Base-by-base conservation (phyloP, 208 protist species). In the Angomonas desouzai region DNA sequence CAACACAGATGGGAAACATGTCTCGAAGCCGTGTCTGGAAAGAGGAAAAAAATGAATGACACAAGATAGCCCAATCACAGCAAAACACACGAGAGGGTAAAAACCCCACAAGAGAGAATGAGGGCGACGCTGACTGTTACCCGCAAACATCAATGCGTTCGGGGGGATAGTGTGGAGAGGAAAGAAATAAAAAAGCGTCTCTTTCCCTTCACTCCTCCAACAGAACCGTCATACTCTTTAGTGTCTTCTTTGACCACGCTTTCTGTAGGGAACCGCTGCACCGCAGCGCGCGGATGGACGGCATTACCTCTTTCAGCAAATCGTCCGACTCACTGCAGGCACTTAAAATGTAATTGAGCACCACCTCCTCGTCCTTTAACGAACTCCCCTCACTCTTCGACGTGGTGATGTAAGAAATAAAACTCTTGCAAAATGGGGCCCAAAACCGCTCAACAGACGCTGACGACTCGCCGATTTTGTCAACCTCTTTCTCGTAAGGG, bases 321-420 rank as follows among this genome's bases (percentile, higher is more conserved):
- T 13, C 58, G 29, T 48, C 34, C 59, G 89, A 60, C 27, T 89
- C 83, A 34, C 83, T 78, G 48, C 87, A 93, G 1, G 80, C 76
- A 40, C 79, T 76, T 3, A 93, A 64, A 16, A 74, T 81, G n/a
- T 77, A 71, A 36, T 68, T 61, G 9, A 86, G 58, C 0, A 69
- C 38, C 18, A 73, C 75, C 40, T 79, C 74, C 47, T 58, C 47
- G n/a, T 13, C 32, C 23, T 38, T 25, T 10, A 56, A 28, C n/a
- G 22, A 25, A 18, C 18, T n/a, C 16, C 33, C 43, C 58, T 51
- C 38, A 2, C 13, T 23, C n/a, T 11, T 29, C 51, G 51, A 57
- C 28, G 51, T 33, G 7, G 28, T 25, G 18, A 57, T 57, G 11
- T 29, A 16, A 25, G 51, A 36, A 20, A 57, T 6, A 3, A 34